Conservation (phyloP, 225 moss, liverwort and hornwort genomes). For the Anthoceros angustus region DNA sequence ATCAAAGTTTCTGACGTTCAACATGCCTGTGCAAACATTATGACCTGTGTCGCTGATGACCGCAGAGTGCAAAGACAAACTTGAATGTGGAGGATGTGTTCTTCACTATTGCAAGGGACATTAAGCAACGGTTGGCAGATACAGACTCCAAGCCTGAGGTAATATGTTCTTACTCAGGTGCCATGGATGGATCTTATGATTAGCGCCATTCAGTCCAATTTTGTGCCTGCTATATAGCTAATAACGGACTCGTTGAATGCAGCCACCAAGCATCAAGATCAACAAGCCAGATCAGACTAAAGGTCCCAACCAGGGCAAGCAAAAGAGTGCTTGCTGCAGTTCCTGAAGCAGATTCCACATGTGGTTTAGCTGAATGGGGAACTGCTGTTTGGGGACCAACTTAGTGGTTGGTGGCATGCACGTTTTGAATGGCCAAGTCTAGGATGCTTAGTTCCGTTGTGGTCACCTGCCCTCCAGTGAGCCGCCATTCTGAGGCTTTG, state of each 20-base stretch:
- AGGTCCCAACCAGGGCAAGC: constrained; percentile 33
- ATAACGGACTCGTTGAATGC: constrained; percentile 13
- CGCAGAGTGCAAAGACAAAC: constrained; percentile 94
- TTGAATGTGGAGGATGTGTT: constrained; percentile 94
- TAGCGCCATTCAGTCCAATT: background rate
- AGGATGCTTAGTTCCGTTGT: constrained; percentile 20
- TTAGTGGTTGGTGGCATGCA: constrained; percentile 18
- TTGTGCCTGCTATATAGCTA: background rate
- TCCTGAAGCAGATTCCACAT: constrained; percentile 3
- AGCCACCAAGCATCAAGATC: constrained; percentile 46
- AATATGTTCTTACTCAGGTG: background rate
- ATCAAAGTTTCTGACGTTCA: background rate
- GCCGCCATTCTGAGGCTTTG: background rate
- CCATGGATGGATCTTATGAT: background rate
- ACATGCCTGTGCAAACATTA: background rate
- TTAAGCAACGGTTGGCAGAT: constrained; percentile 94
- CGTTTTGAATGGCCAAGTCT: constrained; percentile 11
- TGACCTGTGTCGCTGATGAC: background rate
- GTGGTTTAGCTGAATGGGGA: constrained; percentile 8
- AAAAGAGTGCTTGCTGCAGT: constrained; percentile 51
- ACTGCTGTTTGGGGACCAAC: constrained; percentile 14
- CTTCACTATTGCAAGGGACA: constrained; percentile 86
- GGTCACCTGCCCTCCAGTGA: constrained; percentile 12
- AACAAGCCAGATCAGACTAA: constrained; percentile 43
- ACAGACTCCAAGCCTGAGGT: constrained; percentile 90